Evolutionary conservation across 805 yeast genomes (phyloP).

Genomic region (Pichia nanzhaoensis): DNA sequence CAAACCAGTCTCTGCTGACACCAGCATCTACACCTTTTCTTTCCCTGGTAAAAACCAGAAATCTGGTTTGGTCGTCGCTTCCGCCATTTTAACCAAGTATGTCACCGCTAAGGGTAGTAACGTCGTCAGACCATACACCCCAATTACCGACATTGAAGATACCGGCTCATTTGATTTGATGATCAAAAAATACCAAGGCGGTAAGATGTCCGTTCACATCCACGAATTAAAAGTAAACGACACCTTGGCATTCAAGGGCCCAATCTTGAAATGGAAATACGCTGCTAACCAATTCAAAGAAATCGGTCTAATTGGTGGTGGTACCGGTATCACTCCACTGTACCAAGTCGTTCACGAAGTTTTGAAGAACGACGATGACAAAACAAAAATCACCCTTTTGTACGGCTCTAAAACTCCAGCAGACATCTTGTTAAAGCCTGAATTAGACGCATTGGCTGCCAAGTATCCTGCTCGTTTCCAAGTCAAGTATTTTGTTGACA

Average conservation of each 20-base stretch:
- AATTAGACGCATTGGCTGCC: slow-evolving; percentile 61
- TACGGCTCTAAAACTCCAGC: slow-evolving; percentile 72
- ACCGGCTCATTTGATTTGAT: slow-evolving; percentile 75
- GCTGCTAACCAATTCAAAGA: slow-evolving; percentile 74
- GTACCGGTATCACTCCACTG: slow-evolving; percentile 94
- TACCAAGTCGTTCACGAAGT: slow-evolving; percentile 79
- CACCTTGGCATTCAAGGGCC: slow-evolving; percentile 88
- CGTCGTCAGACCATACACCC: slow-evolving; percentile 88
- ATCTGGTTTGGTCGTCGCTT: slow-evolving; percentile 75
- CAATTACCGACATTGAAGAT: slow-evolving; percentile 61
- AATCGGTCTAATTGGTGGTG: slow-evolving; percentile 87
- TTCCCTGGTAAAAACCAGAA: slow-evolving; percentile 60
- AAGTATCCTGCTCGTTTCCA: slow-evolving; percentile 73
- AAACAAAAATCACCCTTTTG: slow-evolving; percentile 76
- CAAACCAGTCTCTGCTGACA: slow-evolving; percentile 49
- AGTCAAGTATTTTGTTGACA: slow-evolving; percentile 75
- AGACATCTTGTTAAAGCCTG: slow-evolving; percentile 78
- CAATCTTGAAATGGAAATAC: slow-evolving; percentile 87
- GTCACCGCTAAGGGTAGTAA: slow-evolving; percentile 77
- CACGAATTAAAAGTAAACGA: slow-evolving; percentile 69
- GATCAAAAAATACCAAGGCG: slow-evolving; percentile 85
- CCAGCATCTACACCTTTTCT: slow-evolving; percentile 65
- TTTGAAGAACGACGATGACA: slow-evolving; percentile 73
- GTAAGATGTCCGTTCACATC: slow-evolving; percentile 76
- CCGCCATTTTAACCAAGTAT: slow-evolving; percentile 73